A percentile compares a stretch with the other conserved stretches of the same genome.
Evolutionary conservation across 768 basidiomycete genomes (phyloP).

Genomic region (Atractiella rhizophila): DNA sequence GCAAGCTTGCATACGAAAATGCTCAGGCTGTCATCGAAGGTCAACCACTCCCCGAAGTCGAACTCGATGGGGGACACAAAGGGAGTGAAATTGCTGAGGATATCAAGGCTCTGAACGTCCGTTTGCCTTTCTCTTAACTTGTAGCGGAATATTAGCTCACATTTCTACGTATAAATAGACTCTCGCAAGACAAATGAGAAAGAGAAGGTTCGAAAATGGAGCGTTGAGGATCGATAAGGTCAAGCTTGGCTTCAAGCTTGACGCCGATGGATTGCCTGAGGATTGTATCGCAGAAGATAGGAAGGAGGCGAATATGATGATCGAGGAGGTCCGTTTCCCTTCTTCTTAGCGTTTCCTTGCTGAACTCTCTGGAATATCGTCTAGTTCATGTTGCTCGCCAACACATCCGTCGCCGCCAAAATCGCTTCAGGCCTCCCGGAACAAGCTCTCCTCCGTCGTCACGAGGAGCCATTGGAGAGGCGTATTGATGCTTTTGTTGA

Average conservation of each 20-base stretch:
- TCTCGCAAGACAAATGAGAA: conserved; percentile 46
- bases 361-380: not conserved
- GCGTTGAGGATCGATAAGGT: conserved; percentile 45
- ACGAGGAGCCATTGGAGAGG: conserved; percentile 75
- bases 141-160: not conserved
- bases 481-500: conserved; percentile 54
- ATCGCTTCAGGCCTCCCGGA: conserved; percentile 84
- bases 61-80: conserved; percentile 35
- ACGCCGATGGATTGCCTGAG: conserved; percentile 45
- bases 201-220: conserved; percentile 51
- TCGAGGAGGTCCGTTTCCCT: conserved; percentile 49
- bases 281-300: conserved; percentile 47
- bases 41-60: conserved; percentile 29
- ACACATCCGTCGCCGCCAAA: conserved; percentile 69
- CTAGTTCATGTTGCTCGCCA: conserved; percentile 83
- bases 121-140: not conserved
- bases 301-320: conserved; percentile 47
- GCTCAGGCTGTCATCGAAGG: conserved; percentile 66
- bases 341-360: conserved; percentile 1
- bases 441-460: conserved; percentile 83
- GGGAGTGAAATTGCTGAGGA: conserved; percentile 44
- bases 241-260: conserved; percentile 49
- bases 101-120: conserved; percentile 37
- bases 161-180: conserved; percentile 16
- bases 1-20: conserved; percentile 56